Base-by-base conservation (phyloP, 176 grass and related monocot genomes). In the Aegilops sharonensis region DNA sequence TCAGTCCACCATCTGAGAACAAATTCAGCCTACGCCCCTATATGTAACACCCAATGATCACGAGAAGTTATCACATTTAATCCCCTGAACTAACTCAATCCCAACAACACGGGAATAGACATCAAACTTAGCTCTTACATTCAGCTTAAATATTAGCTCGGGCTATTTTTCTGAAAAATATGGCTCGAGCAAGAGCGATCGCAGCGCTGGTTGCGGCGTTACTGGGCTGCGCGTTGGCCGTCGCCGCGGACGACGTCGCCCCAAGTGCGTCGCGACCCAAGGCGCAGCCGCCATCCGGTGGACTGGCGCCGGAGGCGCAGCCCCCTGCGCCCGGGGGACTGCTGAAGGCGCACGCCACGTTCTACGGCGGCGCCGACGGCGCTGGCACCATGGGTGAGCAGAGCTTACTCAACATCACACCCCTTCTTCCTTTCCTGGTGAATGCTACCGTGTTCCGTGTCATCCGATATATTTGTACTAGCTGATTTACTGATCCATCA, bases 331-430 rank as follows among this genome's bases (percentile, higher is more conserved):
- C 54, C 54, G 7, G 17, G 54, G 54, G 54, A 21, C 0, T 64
- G 84, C 43, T 37, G 42, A 36, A 13, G 59, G 86, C 80, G 20
- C n/a, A 83, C 23, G 82, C 81, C 2, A 89, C 75, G 9, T 89
- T 89, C 75, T 89, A 89, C 69, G 88, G 88, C 12, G 82, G 76
- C 25, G 65, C 75, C 10, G 88, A 85, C 6, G 87, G 42, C 61
- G 72, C 87, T 20, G 81, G 67, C 64, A 84, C 87, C 30, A 89
- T 85, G 81, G 87, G 57, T 61, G 57, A 61, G 57, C 57, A 54
- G 50, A 52, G 48, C 48, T 60, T 60, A n/a, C 56, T 8, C 0
- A 60, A 52, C 12, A 50, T 52, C 2, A 60, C 20, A 60, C 20
- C 18, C 18, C 18, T 60, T n/a, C 5, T 23, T 23, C 57, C 21